Base-by-base conservation (phyloP, 441 rosid species). In the Adansonia grandidieri region DNA sequence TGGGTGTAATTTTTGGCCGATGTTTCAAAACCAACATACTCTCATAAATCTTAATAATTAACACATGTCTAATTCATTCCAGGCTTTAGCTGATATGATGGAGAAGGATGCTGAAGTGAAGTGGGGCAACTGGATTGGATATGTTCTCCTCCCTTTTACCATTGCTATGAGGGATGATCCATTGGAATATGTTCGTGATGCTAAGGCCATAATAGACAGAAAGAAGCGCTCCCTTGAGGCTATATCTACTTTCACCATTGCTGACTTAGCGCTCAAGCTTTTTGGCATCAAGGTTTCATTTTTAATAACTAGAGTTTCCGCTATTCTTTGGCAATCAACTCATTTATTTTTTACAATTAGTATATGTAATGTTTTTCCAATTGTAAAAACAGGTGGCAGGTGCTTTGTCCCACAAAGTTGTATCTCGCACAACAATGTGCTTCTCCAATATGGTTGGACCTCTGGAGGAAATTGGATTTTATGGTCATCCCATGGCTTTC, bases 381-480 rank as follows among this genome's bases (percentile, higher is more conserved):
- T 62, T 73, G 44, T 9, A 2, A 50, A 58, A 60, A 28, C 89
- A 95, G 98, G 89, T 79, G 28, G 87, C 85, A 24, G 83, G 87
- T 63, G 79, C 80, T 6, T 47, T 90, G 24, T 80, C 86, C 8
- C 78, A 87, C 50, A 86, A 84, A 84, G 63, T 89, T 75, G 80
- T 91, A 5, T 80, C 80, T 40, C 91, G 87, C 75, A 89, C 96
- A 9, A 88, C 93, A 9, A 14, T 95, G 81, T 66, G 93, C 4
- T 92, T 89, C 76, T 92, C 96, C 2, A 94, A 89, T 37, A 73
- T 91, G 60, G 81, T 81, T 24, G 96, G 97, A 17, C 97, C 96
- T 0, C 20, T 58, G 0, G 94, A 92, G 79, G 95, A 91, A 77
- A 84, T 92, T 11, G 85, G 91, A 80, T 87, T 94, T 45, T 91